These are phyloP conservation scores for Austropuccinia psidii DNA, from an alignment of 1,284 basidiomycete genomes.

Conservation along the genomic window DNA sequence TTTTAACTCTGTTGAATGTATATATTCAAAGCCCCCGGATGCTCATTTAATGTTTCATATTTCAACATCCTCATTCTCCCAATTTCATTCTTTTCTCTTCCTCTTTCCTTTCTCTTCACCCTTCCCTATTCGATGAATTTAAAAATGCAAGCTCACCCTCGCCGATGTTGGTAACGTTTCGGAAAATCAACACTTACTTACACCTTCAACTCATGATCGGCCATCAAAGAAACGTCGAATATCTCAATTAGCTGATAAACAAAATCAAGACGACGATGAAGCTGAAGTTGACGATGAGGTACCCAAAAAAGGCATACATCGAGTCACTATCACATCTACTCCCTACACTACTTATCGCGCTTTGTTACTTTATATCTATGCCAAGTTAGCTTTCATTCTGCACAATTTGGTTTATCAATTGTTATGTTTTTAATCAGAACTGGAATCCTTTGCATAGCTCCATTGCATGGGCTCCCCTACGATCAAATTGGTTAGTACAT, in stretches of 20 bases:
- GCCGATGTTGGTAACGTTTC: conserved; percentile 33
- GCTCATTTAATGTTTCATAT: background rate
- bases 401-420: background rate
- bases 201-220: background rate
- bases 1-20: no score
- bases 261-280: conserved; percentile 8
- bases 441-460: conserved; percentile 6
- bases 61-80: background rate
- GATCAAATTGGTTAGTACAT: conserved; percentile 25
- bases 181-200: conserved; percentile 7
- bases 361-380: conserved; percentile 33
- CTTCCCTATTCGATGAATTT: background rate
- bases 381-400: conserved; percentile 12
- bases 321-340: conserved; percentile 22
- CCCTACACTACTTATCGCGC: conserved; percentile 34
- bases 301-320: conserved; percentile 19
- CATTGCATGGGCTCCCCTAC: conserved; percentile 25
- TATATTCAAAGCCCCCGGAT: background rate
- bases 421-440: background rate
- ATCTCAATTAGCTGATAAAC: conserved; percentile 28
- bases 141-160: conserved; percentile 32
- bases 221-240: conserved; percentile 30
- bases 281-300: conserved; percentile 5
- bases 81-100: background rate
- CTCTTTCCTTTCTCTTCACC: background rate